phyloP scores from a whole-genome alignment of 345 rosid species.

The Firmiana major region DNA sequence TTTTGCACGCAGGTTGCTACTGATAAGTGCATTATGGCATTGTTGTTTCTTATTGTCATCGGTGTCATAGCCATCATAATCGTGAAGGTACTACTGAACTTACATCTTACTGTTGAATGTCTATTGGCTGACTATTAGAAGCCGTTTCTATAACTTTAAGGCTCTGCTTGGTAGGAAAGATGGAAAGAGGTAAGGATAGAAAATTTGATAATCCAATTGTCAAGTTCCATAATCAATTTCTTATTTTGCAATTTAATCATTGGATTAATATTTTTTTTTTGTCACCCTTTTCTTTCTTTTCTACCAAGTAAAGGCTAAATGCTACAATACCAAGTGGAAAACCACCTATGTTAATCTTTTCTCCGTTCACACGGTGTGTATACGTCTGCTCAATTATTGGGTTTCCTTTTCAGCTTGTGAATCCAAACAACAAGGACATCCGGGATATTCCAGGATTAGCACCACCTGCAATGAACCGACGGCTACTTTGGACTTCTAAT shows the following conservation, averaged over 20 bases:
- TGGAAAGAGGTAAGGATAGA: too few relatives aligned
- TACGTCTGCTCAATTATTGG: not conserved
- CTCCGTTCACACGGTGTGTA: not conserved
- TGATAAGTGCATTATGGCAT: constrained; percentile 82
- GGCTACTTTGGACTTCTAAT: constrained; percentile 62
- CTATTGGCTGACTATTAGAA: not conserved
- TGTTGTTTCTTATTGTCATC: constrained; percentile 72
- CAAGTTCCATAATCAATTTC: too few relatives aligned
- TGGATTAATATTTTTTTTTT: too few relatives aligned
- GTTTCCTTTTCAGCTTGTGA: constrained; percentile 54
- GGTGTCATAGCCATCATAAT: constrained; percentile 87
- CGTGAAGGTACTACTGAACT: constrained; percentile 57
- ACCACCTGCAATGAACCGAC: constrained; percentile 78
- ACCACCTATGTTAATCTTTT: not conserved
- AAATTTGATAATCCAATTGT: too few relatives aligned
- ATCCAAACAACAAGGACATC: constrained; percentile 88
- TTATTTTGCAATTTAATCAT: too few relatives aligned
- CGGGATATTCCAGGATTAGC: constrained; percentile 88
- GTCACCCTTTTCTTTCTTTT: too few relatives aligned
- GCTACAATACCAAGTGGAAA: not conserved
- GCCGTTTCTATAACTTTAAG: not conserved
- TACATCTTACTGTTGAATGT: not conserved
- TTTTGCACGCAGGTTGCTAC: constrained; percentile 70
- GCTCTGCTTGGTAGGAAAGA: too few relatives aligned
- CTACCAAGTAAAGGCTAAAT: not conserved